Conservation (phyloP, 495 filamentous ascomycete genomes). For the Xylaria venustula region DNA sequence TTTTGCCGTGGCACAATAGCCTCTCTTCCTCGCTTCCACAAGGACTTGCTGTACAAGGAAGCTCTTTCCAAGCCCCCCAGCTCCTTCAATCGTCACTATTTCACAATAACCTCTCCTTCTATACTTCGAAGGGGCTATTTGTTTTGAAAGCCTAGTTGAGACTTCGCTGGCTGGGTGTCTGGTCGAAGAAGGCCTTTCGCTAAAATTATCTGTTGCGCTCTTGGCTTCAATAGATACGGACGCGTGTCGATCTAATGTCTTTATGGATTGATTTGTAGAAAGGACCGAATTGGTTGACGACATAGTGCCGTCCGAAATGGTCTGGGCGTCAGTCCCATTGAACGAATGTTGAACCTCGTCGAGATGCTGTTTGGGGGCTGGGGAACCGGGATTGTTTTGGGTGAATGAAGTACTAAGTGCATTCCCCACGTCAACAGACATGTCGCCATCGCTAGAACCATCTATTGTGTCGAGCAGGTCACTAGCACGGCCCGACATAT, state of each 20-base stretch:
- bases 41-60: constrained; percentile 77
- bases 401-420: constrained; percentile 34
- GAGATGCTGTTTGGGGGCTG: constrained; percentile 43
- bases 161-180: constrained; percentile 30
- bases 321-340: constrained; percentile 29
- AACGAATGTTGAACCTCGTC: constrained; percentile 33
- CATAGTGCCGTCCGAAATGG: constrained; percentile 34
- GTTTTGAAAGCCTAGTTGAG: constrained; percentile 40
- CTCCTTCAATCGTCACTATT: constrained; percentile 72
- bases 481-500: constrained; percentile 57
- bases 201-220: constrained; percentile 29
- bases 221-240: constrained; percentile 36
- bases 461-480: constrained; percentile 54
- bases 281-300: constrained; percentile 35
- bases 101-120: constrained; percentile 70
- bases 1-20: constrained; percentile 81
- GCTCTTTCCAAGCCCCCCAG: constrained; percentile 79
- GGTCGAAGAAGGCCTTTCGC: constrained; percentile 31
- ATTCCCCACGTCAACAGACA: constrained; percentile 44
- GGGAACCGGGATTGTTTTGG: constrained; percentile 56
- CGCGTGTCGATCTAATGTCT: constrained; percentile 37
- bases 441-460: constrained; percentile 48
- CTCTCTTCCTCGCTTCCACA: constrained; percentile 65
- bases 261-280: constrained; percentile 26
- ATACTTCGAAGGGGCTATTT: constrained; percentile 54